Base-by-base conservation (phyloP, 2,329 filamentous ascomycete genomes). In the Neonectria neomacrospora region DNA sequence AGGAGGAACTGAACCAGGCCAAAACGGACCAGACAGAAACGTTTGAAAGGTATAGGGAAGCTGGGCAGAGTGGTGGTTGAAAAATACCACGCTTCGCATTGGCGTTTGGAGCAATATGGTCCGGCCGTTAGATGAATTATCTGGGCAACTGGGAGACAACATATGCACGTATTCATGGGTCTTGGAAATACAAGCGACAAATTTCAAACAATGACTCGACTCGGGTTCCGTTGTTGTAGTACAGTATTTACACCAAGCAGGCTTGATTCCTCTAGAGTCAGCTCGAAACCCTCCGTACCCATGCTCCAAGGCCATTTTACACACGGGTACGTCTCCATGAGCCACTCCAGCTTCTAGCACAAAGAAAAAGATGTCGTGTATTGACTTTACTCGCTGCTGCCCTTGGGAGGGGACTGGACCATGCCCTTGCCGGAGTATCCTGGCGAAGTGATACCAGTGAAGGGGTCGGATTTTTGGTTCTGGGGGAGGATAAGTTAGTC, bases 401-500 rank as follows among this genome's bases (percentile, higher is more conserved):
- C 78, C 77, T 84, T 82, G 73, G 86, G 84, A 74, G 86, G 83
- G 67, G 87, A 89, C 84, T 97, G 94, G 71, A 97, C 87, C 81
- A 89, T 86, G 75, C 93, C 92, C 77, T 88, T 87, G 80, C 93
- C 93, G 69, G 81, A 82, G 85, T 96, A 97, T 74, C 88, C 90
- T 78, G 91, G 88, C 76, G 91, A 91, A 71, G 90, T 86, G 81
- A 96, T 83, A 86, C 94, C 94, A 67, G 91, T 93, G 80, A 97
- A 87, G 66, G 94, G 94, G 79, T 97, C 94, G 78, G 92, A 85
- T 76, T 90, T 91, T 88, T 96, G 92, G 78, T 85, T 84, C 92
- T 96, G 79, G 78, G n/a, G 39, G 28, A 22, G 39, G 22, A 18
- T 28, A 37, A 58, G 67, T 72, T 63, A 74, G 69, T 44, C 47